Base-by-base conservation (phyloP, 257 asterid genomes). In the Orobanche coerulescens region DNA sequence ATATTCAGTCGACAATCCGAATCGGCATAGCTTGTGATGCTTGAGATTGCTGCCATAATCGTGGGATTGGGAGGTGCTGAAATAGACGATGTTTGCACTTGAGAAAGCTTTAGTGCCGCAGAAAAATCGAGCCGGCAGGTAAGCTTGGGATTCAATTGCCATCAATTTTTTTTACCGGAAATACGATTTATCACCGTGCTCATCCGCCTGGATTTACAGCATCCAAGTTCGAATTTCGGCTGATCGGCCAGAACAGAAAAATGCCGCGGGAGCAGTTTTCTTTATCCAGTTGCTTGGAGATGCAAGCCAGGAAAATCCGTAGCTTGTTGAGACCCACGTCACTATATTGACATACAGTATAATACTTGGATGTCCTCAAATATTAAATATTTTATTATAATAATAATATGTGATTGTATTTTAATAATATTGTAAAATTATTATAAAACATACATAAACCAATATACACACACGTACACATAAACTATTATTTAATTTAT, bases 281-380 rank as follows among this genome's bases (percentile, higher is more conserved):
- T 6, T n/a, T n/a, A n/a, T n/a, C n/a, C n/a, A n/a, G n/a, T n/a
- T n/a, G n/a, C n/a, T n/a, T n/a, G n/a, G n/a, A n/a, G n/a, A n/a
- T 11, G 10, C 3, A 24, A 26, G 33, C 66, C 14, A 42, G 7
- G 15, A 47, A 69, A 66, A 66, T 50, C 62, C 39, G 68, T 36
- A 66, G 75, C 60, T n/a, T 58, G 66, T n/a, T 37, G 61, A 20
- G 51, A 49, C 42, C 76, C 79, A 75, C 74, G 74, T 65, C 72
- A 58, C 39, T 18, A 8, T 25, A 26, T 2, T n/a, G n/a, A n/a
- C n/a, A n/a, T n/a, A n/a, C n/a, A n/a, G n/a, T n/a, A n/a, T n/a
- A n/a, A n/a, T n/a, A n/a, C n/a, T n/a, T n/a, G n/a, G n/a, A n/a
- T n/a, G n/a, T n/a, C n/a, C n/a, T n/a, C n/a, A n/a, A n/a, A n/a